phyloP scores from a whole-genome alignment of 202 grass and related monocot genomes.

The Panicum virgatum region DNA sequence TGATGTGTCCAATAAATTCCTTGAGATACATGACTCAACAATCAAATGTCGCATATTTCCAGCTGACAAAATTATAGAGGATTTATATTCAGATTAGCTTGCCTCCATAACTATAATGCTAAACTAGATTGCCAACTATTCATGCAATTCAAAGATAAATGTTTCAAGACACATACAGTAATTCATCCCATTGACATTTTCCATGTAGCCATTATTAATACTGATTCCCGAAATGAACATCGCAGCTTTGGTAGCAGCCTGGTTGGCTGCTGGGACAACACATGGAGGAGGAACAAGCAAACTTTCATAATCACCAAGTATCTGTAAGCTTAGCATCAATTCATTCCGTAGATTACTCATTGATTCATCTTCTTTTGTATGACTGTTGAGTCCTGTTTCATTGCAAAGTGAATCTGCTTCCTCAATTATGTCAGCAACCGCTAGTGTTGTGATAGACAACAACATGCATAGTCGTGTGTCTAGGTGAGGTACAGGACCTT shows the following conservation, averaged over 20 bases:
- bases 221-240: conserved; percentile 71
- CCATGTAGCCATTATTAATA: conserved; percentile 58
- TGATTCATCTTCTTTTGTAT: conserved; percentile 43
- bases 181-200: conserved; percentile 63
- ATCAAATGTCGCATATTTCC: conserved; percentile 98
- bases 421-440: conserved; percentile 81
- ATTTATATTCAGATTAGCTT: conserved; percentile 19
- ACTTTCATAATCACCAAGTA: conserved; percentile 82
- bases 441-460: conserved; percentile 81
- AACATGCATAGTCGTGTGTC: conserved; percentile 90
- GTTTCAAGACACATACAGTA: conserved; percentile 55
- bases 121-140: conserved; percentile 7
- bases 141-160: conserved; percentile 36
- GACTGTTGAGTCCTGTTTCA: conserved; percentile 46
- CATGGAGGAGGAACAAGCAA: conserved; percentile 85
- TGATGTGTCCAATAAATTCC: conserved; percentile 87
- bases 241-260: conserved; percentile 82
- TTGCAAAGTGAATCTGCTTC: conserved; percentile 52
- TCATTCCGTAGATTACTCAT: conserved; percentile 51
- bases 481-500: conserved; percentile 92
- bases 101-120: not conserved
- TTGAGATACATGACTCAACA: conserved; percentile 94
- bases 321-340: conserved; percentile 81
- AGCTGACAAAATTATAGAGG: conserved; percentile 57
- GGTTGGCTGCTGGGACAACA: conserved; percentile 76